These are phyloP conservation scores for Conringia planisiliqua DNA, from an alignment of 345 rosid genomes.

Conservation along the genomic window DNA sequence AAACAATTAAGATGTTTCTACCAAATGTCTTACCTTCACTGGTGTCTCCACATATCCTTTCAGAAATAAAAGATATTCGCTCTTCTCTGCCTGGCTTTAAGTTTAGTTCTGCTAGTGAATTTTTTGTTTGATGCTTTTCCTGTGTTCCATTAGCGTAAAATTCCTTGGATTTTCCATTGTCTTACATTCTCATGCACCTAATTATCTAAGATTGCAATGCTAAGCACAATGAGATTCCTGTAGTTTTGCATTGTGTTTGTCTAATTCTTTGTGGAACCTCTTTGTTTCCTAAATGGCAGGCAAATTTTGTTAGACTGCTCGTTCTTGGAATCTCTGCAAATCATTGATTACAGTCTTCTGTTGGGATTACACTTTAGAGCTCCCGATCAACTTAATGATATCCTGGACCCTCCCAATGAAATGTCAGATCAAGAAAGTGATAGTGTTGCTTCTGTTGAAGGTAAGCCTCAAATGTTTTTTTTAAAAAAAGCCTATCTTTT, in stretches of 20 bases:
- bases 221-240: neutral
- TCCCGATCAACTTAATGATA: conserved; percentile 54
- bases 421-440: conserved; percentile 42
- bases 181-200: neutral
- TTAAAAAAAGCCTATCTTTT: neutral
- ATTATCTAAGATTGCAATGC: neutral
- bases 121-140: conserved; percentile 4
- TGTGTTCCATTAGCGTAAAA: neutral
- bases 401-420: conserved; percentile 45
- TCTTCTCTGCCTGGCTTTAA: neutral
- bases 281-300: conserved; percentile 43
- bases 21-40: neutral
- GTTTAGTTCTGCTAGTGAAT: neutral
- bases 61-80: neutral
- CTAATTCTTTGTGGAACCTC: conserved; percentile 1
- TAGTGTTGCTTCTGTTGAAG: conserved; percentile 40
- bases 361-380: conserved; percentile 88
- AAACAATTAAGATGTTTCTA: neutral
- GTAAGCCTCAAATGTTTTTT: conserved; percentile 34
- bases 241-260: neutral
- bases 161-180: neutral
- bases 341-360: conserved; percentile 85
- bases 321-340: conserved; percentile 77
- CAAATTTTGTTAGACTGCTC: conserved; percentile 66
- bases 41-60: neutral